Conservation (phyloP, 768 basidiomycete genomes). For the Suillus alpinus region DNA sequence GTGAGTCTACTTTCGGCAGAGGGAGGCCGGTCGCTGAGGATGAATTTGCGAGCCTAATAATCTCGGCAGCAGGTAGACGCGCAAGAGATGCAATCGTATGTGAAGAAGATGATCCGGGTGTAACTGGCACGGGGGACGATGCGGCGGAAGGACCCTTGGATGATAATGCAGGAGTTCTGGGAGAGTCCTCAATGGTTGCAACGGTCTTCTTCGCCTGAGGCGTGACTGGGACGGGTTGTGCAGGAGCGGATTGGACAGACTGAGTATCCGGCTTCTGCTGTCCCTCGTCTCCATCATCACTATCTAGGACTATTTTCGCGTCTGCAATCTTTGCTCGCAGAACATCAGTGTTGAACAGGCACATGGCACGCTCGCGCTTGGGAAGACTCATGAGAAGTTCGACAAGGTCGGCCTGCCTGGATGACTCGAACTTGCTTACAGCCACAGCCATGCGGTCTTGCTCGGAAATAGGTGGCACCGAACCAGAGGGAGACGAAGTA, state of each 20-base stretch:
- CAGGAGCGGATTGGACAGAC: slow-evolving; percentile 20
- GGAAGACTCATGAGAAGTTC: slow-evolving; percentile 83
- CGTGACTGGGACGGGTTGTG: slow-evolving; percentile 45
- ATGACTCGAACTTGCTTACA: slow-evolving; percentile 60
- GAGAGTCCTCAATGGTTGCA: slow-evolving; percentile 44
- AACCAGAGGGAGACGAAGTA: slow-evolving; percentile 73
- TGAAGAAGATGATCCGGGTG: slow-evolving; percentile 42
- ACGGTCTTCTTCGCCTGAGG: slow-evolving; percentile 62
- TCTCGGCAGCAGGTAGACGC: slow-evolving; percentile 70
- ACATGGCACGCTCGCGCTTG: slow-evolving; percentile 87
- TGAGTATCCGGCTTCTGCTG: slow-evolving; percentile 23
- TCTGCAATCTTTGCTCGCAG: slow-evolving; percentile 75
- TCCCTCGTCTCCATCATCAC: slow-evolving; percentile 57
- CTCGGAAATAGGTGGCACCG: slow-evolving; percentile 63
- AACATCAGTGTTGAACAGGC: slow-evolving; percentile 83
- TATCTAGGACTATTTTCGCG: slow-evolving; percentile 79
- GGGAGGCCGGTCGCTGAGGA: slow-evolving; percentile 48
- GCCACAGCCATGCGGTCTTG: slow-evolving; percentile 71
- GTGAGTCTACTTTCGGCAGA: slow-evolving; percentile 66
- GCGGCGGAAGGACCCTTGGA: slow-evolving; percentile 71
- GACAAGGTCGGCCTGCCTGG: slow-evolving; percentile 61
- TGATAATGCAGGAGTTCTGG: slow-evolving; percentile 74
- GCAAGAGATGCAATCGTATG: slow-evolving; percentile 73
- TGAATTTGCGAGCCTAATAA: slow-evolving; percentile 62
- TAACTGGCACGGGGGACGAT: slow-evolving; percentile 66